A percentile compares a stretch with the other conserved stretches of the same genome.
Conservation (phyloP, 306 rosid species). For the Malus sieversii region DNA sequence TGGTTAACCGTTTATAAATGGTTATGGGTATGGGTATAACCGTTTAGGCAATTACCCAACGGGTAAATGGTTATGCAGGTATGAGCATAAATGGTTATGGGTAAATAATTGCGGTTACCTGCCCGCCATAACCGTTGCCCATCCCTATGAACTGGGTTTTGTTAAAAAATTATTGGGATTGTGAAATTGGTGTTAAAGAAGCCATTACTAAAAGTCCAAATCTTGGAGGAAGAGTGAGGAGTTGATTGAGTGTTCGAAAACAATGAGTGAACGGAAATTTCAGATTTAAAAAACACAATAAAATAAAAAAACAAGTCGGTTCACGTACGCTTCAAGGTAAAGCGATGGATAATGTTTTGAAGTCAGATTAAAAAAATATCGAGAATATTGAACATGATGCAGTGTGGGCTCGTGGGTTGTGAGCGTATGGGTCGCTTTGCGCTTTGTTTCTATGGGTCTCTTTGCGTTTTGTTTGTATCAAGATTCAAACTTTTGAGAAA, state of each 20-base stretch:
- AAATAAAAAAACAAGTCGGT: neutral
- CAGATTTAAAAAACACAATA: neutral
- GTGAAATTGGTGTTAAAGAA: constrained; percentile 44
- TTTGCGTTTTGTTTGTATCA: neutral
- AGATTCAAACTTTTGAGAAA: neutral
- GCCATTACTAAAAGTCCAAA: constrained; percentile 37
- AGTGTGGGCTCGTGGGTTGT: neutral
- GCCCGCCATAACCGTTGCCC: no score
- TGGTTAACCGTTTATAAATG: no score
- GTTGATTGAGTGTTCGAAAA: neutral
- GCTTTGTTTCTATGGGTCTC: neutral
- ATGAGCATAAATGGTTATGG: no score
- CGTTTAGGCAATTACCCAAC: no score
- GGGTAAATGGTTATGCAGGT: no score
- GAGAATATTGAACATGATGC: neutral
- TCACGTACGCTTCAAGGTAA: constrained; percentile 29
- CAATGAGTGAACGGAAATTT: constrained; percentile 36
- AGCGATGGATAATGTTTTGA: neutral
- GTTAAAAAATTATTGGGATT: constrained; percentile 30
- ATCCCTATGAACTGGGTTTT: neutral
- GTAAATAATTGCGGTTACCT: no score
- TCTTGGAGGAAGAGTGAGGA: neutral
- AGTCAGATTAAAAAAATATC: neutral
- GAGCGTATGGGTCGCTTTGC: neutral
- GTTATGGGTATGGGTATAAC: no score